Evolutionary conservation across 176 grass and related monocot species (phyloP).

Genomic region (Aegilops tauschii): DNA sequence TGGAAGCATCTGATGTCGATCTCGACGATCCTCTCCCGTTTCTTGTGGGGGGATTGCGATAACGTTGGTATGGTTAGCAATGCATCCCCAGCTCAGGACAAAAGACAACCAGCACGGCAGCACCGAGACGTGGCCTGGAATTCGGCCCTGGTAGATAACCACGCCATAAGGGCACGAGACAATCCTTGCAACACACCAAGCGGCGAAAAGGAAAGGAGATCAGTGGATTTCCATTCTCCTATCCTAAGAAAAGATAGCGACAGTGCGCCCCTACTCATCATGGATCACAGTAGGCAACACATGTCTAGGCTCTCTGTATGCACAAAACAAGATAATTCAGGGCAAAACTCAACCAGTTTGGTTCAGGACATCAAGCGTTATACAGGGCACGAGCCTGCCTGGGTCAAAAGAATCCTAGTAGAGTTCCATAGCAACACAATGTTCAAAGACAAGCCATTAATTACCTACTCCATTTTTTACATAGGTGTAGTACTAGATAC

Average conservation of each 20-base stretch:
- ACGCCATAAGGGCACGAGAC: not conserved
- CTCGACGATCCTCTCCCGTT: not conserved
- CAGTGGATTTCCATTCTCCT: not conserved
- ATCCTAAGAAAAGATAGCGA: not conserved
- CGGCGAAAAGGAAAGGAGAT: not conserved
- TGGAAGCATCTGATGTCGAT: not conserved
- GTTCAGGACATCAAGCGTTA: constrained; percentile 17
- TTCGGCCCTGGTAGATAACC: not conserved
- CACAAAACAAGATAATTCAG: not conserved
- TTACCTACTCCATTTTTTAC: constrained; percentile 47
- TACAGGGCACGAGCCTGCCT: not conserved
- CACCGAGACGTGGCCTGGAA: not conserved
- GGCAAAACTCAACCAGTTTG: constrained; percentile 2
- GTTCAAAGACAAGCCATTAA: constrained; percentile 14
- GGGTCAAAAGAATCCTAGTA: constrained; percentile 23
- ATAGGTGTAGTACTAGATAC: constrained; percentile 31
- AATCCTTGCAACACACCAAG: not conserved
- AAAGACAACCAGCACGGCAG: not conserved
- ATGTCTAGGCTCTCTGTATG: not conserved
- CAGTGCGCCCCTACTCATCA: not conserved
- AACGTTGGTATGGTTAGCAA: constrained; percentile 13
- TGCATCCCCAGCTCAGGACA: constrained; percentile 14
- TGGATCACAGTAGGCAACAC: not conserved
- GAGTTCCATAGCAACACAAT: constrained; percentile 5
- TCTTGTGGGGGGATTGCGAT: not conserved